Percentiles rank a stretch among this genome's conserved stretches.
phyloP scores from a whole-genome alignment of 768 basidiomycete species.

The Termitomyces sp. region DNA sequence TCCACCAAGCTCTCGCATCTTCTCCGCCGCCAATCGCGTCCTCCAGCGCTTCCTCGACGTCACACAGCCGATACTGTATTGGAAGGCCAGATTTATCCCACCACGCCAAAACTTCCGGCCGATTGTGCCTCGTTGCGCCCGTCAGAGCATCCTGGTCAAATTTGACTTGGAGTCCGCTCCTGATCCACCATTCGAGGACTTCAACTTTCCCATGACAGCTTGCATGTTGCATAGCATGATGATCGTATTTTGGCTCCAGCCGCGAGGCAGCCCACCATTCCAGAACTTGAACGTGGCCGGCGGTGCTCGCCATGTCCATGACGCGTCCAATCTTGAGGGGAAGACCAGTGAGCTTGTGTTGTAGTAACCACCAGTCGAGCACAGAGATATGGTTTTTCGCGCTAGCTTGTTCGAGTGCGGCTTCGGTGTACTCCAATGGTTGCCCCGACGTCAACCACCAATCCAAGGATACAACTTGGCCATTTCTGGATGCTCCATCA shows the following conservation, averaged over 20 bases:
- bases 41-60: constrained; percentile 88
- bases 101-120: constrained; percentile 83
- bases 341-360: constrained; percentile 43
- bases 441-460: constrained; percentile 77
- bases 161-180: constrained; percentile 69
- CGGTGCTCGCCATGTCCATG: constrained; percentile 82
- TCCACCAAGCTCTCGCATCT: constrained; percentile 78
- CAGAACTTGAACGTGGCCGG: constrained; percentile 70
- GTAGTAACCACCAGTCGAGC: constrained; percentile 81
- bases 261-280: constrained; percentile 86
- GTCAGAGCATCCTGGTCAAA: constrained; percentile 80
- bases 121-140: constrained; percentile 78
- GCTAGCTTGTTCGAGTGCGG: constrained; percentile 76
- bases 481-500: constrained; percentile 75
- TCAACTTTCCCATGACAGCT: constrained; percentile 78
- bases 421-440: constrained; percentile 72
- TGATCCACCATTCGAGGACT: constrained; percentile 81
- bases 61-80: constrained; percentile 86
- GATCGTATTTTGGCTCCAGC: constrained; percentile 76
- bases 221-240: constrained; percentile 72
- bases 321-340: constrained; percentile 79
- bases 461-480: constrained; percentile 69
- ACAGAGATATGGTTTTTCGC: constrained; percentile 73
- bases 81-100: constrained; percentile 79
- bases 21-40: constrained; percentile 83